Conservation (phyloP, 2,329 filamentous ascomycete species). For the Coniochaeta hoffmannii region DNA sequence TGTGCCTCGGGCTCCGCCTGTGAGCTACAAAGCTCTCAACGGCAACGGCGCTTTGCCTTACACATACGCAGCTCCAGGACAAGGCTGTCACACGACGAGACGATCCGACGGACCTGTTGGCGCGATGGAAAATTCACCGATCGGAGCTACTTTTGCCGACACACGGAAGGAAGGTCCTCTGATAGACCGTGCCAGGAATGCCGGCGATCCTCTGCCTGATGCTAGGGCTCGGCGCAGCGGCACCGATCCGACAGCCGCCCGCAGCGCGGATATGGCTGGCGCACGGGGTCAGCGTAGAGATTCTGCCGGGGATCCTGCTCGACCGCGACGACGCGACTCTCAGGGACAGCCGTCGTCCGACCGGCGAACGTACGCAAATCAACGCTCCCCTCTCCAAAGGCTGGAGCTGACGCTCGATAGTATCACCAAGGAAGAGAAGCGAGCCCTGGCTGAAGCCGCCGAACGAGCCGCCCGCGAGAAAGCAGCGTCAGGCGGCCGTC, state of each 20-base stretch:
- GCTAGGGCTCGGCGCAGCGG: slow-evolving; percentile 15
- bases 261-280: slow-evolving; percentile 18
- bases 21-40: slow-evolving; percentile 47
- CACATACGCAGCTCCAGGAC: slow-evolving; percentile 20
- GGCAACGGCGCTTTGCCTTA: slow-evolving; percentile 25
- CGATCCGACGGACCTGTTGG: slow-evolving; percentile 13
- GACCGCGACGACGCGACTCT: slow-evolving; percentile 26
- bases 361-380: slow-evolving; percentile 60
- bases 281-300: slow-evolving; percentile 17
- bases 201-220: slow-evolving; percentile 14
- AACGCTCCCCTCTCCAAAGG: slow-evolving; percentile 87
- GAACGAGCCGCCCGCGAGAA: slow-evolving; percentile 64
- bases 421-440: slow-evolving; percentile 93
- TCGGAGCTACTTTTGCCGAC: neutral
- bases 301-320: slow-evolving; percentile 8
- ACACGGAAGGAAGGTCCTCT: slow-evolving; percentile 15
- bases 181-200: slow-evolving; percentile 20
- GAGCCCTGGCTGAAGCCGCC: slow-evolving; percentile 75
- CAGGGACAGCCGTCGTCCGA: slow-evolving; percentile 29
- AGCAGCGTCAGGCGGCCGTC: slow-evolving; percentile 12
- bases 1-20: slow-evolving; percentile 49
- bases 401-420: slow-evolving; percentile 84
- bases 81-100: slow-evolving; percentile 20
- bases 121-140: slow-evolving; percentile 12
- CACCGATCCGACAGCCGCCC: slow-evolving; percentile 15